Percentiles rank a stretch among this genome's conserved stretches.
Evolutionary conservation across 495 filamentous ascomycete species (phyloP).

Genomic region (Hyaloscypha variabilis): DNA sequence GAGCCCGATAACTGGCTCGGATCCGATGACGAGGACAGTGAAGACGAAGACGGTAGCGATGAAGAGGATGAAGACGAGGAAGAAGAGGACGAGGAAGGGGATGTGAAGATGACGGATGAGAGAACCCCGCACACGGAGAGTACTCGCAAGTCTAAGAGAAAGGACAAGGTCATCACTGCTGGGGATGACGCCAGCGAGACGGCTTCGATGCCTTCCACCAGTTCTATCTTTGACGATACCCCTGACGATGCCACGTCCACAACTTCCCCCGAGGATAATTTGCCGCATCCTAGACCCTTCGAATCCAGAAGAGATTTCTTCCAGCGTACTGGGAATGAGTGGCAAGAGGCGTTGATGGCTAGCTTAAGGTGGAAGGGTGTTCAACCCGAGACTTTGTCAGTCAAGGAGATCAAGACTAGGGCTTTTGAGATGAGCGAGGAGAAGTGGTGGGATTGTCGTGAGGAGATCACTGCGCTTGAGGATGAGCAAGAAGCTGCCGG

Average conservation of each 20-base stretch:
- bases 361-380: conserved; percentile 61
- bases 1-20: conserved; percentile 85
- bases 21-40: conserved; percentile 68
- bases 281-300: conserved; percentile 80
- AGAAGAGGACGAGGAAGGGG: conserved; percentile 68
- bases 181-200: conserved; percentile 40
- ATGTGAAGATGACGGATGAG: conserved; percentile 69
- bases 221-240: conserved; percentile 46
- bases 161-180: conserved; percentile 44
- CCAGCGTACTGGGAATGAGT: conserved; percentile 80
- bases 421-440: conserved; percentile 90
- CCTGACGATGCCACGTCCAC: conserved; percentile 48
- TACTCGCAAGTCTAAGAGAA: conserved; percentile 40
- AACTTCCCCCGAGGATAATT: conserved; percentile 54
- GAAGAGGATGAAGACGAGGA: conserved; percentile 71
- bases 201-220: conserved; percentile 28
- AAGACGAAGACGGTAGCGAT: conserved; percentile 68
- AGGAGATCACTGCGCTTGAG: conserved; percentile 90
- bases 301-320: conserved; percentile 93
- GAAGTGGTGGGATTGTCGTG: conserved; percentile 98
- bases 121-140: conserved; percentile 47
- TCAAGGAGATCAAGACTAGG: conserved; percentile 89
- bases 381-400: conserved; percentile 60
- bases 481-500: conserved; percentile 96
- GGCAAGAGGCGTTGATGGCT: conserved; percentile 83